Evolutionary conservation across 83 land plant species (phyloP), one percentile per base, ranked within the genome.

Genomic region (Picea abies): DNA sequence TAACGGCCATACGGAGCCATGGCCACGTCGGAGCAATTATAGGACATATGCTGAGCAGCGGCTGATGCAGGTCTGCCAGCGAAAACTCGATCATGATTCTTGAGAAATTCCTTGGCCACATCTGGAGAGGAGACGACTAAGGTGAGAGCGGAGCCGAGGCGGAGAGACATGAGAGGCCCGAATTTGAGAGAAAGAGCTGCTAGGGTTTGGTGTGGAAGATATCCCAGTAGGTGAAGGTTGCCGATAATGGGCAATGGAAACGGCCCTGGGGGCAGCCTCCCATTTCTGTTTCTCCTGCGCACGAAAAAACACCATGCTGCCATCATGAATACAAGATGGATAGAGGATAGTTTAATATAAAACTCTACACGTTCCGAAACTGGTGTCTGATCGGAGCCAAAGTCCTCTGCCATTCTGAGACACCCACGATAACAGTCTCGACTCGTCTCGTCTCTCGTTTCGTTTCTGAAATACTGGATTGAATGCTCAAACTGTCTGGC

Each of bases 41-140:
- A 29, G 29, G 29, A 29, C 29, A 29, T 29, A 29, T 29, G 29
- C 29, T 29, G 29, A 29, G 29, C 29, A 29, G 29, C 29, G 29
- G 29, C 29, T 29, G 29, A 29, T 29, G 29, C 29, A 29, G 29
- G 29, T 29, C 29, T 29, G 29, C 29, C 29, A 29, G 29, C 29
- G 29, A 29, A 29, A 29, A 29, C 29, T 29, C 37, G 25, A 67
- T 87, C 88, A 7, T 87, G 37, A 9, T 73, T 87, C 26, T 77
- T 76, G 22, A 87, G 84, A 61, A 81, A 83, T 22, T 76, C 78
- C 60, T 62, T 80, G 80, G 88, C 88, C 76, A 81, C 25, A 39
- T 15, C 73, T 1, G 88, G 67, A 3, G 85, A 29, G 29, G 29
- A 29, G 29, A 29, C 29, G 29, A 29, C 29, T 29, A 29, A 29